Base-by-base conservation (phyloP, 345 rosid species). In the Sisymbrium altissimum region DNA sequence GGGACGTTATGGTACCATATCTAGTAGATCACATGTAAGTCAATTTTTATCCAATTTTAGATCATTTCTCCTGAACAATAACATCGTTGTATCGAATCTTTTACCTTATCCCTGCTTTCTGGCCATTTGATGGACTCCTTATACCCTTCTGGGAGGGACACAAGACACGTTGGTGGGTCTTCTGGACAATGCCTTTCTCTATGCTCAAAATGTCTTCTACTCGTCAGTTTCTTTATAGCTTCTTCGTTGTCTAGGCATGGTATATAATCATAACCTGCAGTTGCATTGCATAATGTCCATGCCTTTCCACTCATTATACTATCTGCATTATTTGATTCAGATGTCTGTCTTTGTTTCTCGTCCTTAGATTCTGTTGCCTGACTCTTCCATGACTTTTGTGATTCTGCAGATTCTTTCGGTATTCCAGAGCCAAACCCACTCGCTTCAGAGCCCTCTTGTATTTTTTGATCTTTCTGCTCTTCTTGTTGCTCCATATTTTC, bases 1-100 rank as follows among this genome's bases (percentile, higher is more conserved):
- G 99, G 97, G 44, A 92, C 99, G 66, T 95, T 95, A 27, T 82
- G 88, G 66, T 92, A 95, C 99, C 99, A 92, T 85, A 95, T 92
- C 97, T 95, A 83, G 62, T 7, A 43, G 46, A 68, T 48, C 74
- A 66, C 68, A 69, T 1, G 4, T 66, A 50, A 50, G 71, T 36
- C 35, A 70, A 35, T 14, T 49, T 71, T 45, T 56, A 58, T 40
- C 15, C 15, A 59, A 4, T 19, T 23, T 21, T 8, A 36, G 2
- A 45, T 36, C 18, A 36, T 33, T 52, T 68, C 18, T 43, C 45
- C 0, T 29, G 0, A 62, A 40, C 11, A 9, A 78, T 50, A 57
- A 40, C 18, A 33, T 25, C n/a, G 39, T 43, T 11, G 10, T 15
- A 39, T 72, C 11, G 5, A 30, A 46, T 45, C 44, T 30, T 36